Evolutionary conservation across 2,329 filamentous ascomycete genomes (phyloP).

Genomic region (Dothistroma septosporum): DNA sequence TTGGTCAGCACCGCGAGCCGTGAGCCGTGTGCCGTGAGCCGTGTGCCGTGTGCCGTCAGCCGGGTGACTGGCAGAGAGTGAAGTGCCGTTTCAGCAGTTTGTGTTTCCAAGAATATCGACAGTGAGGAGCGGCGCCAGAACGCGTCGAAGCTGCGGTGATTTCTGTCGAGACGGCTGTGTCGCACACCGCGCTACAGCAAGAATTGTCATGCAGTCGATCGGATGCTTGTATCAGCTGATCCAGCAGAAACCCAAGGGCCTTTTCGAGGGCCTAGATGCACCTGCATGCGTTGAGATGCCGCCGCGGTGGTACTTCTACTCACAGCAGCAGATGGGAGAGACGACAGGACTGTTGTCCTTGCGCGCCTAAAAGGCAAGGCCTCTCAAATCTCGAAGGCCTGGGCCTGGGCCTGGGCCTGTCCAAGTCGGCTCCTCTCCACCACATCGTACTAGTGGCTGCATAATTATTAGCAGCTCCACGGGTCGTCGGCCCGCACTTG

Average conservation of each 20-base stretch:
- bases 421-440: no score
- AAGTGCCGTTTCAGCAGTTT: not conserved
- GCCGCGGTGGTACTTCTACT: not conserved
- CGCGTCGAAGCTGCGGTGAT: not conserved
- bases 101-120: not conserved
- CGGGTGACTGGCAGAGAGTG: not conserved
- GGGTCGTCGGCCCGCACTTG: no score
- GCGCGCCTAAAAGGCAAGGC: no score
- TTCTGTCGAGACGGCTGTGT: not conserved
- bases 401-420: no score
- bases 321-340: not conserved
- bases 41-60: not conserved
- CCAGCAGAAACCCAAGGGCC: not conserved
- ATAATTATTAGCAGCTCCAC: no score
- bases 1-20: not conserved
- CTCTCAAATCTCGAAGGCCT: not conserved
- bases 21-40: not conserved
- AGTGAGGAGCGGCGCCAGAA: not conserved
- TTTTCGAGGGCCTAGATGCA: not conserved
- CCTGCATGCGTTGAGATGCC: not conserved
- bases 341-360: not conserved
- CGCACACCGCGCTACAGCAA: conserved; percentile 1
- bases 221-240: conserved; percentile 1
- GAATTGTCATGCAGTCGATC: conserved; percentile 1
- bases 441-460: no score